Evolutionary conservation across 225 moss, liverwort and hornwort species (phyloP), one percentile per base, ranked within the genome.

Genomic region (Physcomitrium patens): DNA sequence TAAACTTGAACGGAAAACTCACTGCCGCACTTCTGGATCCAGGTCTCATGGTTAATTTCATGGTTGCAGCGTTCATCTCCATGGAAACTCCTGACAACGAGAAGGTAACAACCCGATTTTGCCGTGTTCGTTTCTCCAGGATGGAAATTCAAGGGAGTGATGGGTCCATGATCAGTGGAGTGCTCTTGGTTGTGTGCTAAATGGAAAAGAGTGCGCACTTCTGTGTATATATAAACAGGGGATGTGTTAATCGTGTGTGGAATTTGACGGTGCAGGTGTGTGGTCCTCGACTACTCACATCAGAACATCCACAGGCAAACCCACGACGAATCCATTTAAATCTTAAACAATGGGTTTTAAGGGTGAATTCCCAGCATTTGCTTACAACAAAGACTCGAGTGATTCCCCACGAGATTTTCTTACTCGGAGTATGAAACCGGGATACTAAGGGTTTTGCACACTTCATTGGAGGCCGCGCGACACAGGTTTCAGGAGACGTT

Each of bases 21-120:
- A 48, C 10, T 2, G 1, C 31, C 2, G 3, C 16, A 50, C 42
- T 69, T 65, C 46, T 18, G 50, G 31, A 4, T 48, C 9, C 54
- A 82, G 78, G 75, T 42, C 48, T 82, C 5, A 71, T 67, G 13
- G 55, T 17, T 9, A 44, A 42, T 37, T 75, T 67, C 1, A 10
- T 56, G 20, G 12, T 55, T 20, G 75, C 41, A 27, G 48, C 26
- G 58, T 66, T 71, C 17, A 27, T 74, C 18, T 10, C 59, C 6
- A 42, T 1, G 12, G 49, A 49, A 7, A 37, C 49, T 49, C 49
- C 49, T 10, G 60, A 37, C 31, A 37, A 37, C 16, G 61, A 71
- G 71, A 28, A 75, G 75, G 82, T 83, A 60, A 70, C 48, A 24
- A 26, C 17, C 46, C 52, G n/a, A 22, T 9, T 1, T 16, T 65